These are phyloP conservation scores for Hypoxylon sp. DNA, from an alignment of 2,329 filamentous ascomycete species.

Conservation along the genomic window DNA sequence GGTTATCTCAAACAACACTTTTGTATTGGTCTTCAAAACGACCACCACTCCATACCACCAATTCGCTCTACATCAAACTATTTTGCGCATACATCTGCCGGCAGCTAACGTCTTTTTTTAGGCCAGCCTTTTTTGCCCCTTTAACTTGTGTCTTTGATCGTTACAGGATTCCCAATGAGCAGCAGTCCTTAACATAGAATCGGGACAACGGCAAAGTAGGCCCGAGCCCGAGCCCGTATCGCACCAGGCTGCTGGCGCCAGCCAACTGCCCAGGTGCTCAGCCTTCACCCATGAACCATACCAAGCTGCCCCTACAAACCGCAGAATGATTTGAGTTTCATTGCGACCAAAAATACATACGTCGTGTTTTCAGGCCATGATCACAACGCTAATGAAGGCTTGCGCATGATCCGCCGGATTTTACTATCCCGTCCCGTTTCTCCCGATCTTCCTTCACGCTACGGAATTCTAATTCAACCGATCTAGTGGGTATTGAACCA, in stretches of 20 bases:
- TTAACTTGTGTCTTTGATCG: not conserved
- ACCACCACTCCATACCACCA: not conserved
- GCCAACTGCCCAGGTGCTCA: constrained; percentile 24
- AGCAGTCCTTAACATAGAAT: constrained; percentile 4
- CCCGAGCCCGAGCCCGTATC: constrained; percentile 31
- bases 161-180: not conserved
- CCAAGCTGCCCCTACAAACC: constrained; percentile 2
- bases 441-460: not conserved
- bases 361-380: constrained; percentile 2
- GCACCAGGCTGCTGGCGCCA: constrained; percentile 38
- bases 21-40: constrained; percentile 25
- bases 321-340: constrained; percentile 5
- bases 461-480: constrained; percentile 6
- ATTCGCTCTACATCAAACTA: constrained; percentile 4
- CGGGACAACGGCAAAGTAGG: constrained; percentile 20
- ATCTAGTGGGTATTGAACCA: not conserved
- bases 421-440: constrained; percentile 7
- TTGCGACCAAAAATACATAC: constrained; percentile 27
- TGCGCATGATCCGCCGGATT: constrained; percentile 7
- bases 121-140: constrained; percentile 12
- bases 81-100: constrained; percentile 18
- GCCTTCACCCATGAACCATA: constrained; percentile 17
- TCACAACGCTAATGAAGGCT: constrained; percentile 6
- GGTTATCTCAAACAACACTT: constrained; percentile 13
- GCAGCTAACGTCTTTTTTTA: constrained; percentile 28